Conservation (phyloP, 768 basidiomycete genomes). For the Collybia mongolica region DNA sequence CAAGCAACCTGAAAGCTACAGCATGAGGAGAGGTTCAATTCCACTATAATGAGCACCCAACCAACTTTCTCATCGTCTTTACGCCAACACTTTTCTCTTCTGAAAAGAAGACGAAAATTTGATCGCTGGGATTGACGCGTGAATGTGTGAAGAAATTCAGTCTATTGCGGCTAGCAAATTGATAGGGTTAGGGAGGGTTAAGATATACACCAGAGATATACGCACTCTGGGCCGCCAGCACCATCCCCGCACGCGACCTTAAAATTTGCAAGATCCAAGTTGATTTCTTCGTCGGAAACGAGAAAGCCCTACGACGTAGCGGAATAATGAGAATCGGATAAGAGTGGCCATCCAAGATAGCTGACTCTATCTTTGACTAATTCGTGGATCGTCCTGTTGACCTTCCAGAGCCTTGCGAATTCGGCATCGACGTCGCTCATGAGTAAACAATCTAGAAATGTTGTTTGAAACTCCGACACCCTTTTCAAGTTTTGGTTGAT, state of each 20-base stretch:
- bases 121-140: constrained; percentile 60
- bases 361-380: constrained; percentile 91
- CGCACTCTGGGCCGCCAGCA: constrained; percentile 84
- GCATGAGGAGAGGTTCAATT: constrained; percentile 7
- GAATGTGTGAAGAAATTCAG: constrained; percentile 91
- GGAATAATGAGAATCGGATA: constrained; percentile 21
- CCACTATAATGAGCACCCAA: constrained; percentile 9
- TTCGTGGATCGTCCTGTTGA: constrained; percentile 95
- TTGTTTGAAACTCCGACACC: constrained; percentile 57
- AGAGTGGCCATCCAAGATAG: constrained; percentile 11
- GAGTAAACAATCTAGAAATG: constrained; percentile 25
- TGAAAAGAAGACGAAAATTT: constrained; percentile 95
- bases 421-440: constrained; percentile 73
- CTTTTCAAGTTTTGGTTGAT: neutral
- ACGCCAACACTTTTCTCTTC: constrained; percentile 95
- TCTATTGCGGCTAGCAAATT: constrained; percentile 65
- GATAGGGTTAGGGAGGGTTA: constrained; percentile 2
- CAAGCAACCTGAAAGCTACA: constrained; percentile 63
- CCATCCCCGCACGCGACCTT: constrained; percentile 67
- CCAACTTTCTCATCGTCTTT: constrained; percentile 96
- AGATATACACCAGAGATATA: constrained; percentile 15
- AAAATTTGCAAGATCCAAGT: constrained; percentile 83
- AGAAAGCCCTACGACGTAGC: constrained; percentile 71
- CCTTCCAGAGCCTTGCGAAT: constrained; percentile 90
- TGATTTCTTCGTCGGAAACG: constrained; percentile 92